Evolutionary conservation across 306 rosid species (phyloP).

Genomic region (Argentina anserina): DNA sequence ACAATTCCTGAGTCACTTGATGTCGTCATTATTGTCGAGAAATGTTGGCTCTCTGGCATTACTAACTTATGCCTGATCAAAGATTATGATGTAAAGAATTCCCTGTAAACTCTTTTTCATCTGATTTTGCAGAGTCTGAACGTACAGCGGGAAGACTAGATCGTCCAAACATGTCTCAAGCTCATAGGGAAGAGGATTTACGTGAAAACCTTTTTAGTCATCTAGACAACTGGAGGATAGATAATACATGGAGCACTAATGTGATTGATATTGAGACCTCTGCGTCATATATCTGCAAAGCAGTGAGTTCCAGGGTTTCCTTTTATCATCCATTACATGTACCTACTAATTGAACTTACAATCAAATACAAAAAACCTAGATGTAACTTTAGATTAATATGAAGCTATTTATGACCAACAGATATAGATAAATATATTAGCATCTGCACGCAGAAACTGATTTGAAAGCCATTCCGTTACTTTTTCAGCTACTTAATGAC

Average conservation of each 20-base stretch:
- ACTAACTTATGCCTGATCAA: background rate
- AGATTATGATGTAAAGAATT: conserved; percentile 14
- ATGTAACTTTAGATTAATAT: background rate
- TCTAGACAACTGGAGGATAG: conserved; percentile 5
- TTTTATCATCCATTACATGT: conserved; percentile 1
- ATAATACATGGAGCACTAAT: conserved; percentile 67
- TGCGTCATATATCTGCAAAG: conserved; percentile 63
- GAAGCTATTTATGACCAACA: too few species aligned
- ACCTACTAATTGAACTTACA: background rate
- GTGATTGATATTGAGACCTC: conserved; percentile 71
- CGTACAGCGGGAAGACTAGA: conserved; percentile 63
- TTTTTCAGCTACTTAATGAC: conserved; percentile 65
- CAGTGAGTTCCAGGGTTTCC: conserved; percentile 52
- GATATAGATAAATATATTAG: background rate
- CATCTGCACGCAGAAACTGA: background rate
- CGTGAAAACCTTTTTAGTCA: background rate
- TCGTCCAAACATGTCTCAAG: background rate
- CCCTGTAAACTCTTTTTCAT: conserved; percentile 22
- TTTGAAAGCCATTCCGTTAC: background rate
- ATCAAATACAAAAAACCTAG: background rate
- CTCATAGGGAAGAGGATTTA: conserved; percentile 42
- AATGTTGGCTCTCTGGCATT: background rate
- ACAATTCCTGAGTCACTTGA: background rate
- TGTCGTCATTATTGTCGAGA: background rate
- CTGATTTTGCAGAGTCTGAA: conserved; percentile 59